Base-by-base conservation (phyloP, 306 rosid species). In the Sicyos baderoa region DNA sequence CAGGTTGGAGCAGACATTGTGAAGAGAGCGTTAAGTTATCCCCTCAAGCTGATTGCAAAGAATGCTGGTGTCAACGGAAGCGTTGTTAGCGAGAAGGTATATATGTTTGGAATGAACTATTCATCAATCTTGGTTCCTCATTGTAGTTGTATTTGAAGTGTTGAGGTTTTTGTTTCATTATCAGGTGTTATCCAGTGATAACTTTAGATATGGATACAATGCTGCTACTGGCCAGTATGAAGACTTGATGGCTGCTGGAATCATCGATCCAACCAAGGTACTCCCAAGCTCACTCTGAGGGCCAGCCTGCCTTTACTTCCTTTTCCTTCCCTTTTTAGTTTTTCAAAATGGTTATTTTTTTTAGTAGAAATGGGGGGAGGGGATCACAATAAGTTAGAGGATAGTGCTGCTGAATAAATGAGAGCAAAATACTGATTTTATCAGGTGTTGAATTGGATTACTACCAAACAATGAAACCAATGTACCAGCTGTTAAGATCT, bases 31-130 rank as follows among this genome's bases (percentile, higher is more conserved):
- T 81, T 94, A 29, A 83, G 95, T 50, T 94, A 94, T 80, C 99
- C 99, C 49, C 77, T 94, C 73, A 94, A 94, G 74, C 83, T 94
- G 75, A 94, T 94, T 55, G 99, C 99, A 5, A 94, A 94, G 82
- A 94, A 94, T 17, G 97, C 99, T 37, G 99, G 99, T 83, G 97
- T 94, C 32, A 94, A 94, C 74, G 99, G 99, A 19, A 90, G 99
- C 49, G 99, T 94, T 40, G 97, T 94, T 40, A 94, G 99, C 44
- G 99, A 94, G 86, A 94, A 94, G 97, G 99, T 93, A 82, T 44
- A 37, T 29, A 4, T 12, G 52, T 44, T 53, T 6, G 21, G 55
- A 10, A 37, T 42, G 14, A 42, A 4, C 42, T 40, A 42, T 18
- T 7, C 54, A 18, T 13, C 42, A 68, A 45, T 12, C 9, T 11